Conservation (phyloP, 1,284 basidiomycete species). For the Anthracocystis walkeri region DNA sequence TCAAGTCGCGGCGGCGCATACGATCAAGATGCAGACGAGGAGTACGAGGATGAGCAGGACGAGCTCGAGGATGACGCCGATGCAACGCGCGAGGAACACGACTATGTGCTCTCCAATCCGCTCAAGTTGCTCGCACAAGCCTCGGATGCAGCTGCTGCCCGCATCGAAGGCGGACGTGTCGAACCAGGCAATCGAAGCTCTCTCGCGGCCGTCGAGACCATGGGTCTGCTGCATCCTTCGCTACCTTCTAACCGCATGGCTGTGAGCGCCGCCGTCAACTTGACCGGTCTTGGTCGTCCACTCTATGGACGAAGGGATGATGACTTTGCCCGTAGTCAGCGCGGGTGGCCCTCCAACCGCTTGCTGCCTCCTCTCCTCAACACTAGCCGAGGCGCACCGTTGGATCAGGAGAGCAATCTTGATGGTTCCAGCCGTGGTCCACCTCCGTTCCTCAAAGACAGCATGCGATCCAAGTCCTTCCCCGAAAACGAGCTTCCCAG, state of each 20-base stretch:
- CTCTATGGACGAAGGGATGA: slow-evolving; percentile 41
- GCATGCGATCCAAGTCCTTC: slow-evolving; percentile 43
- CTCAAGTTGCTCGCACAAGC: slow-evolving; percentile 60
- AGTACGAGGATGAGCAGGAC: slow-evolving; percentile 56
- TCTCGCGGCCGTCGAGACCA: slow-evolving; percentile 52
- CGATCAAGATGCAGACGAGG: slow-evolving; percentile 52
- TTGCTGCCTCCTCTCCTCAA: slow-evolving; percentile 43
- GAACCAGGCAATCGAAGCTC: slow-evolving; percentile 40
- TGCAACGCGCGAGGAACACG: slow-evolving; percentile 49
- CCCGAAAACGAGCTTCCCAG: slow-evolving; percentile 46
- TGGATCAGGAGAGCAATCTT: slow-evolving; percentile 1
- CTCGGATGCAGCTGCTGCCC: slow-evolving; percentile 53
- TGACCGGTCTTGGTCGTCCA: slow-evolving; percentile 45
- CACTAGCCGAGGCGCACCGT: slow-evolving; percentile 6
- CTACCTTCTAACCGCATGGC: slow-evolving; percentile 47
- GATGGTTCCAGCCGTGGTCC: slow-evolving; percentile 13
- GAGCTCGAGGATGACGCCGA: slow-evolving; percentile 55
- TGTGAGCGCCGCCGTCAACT: slow-evolving; percentile 42
- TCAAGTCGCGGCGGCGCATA: slow-evolving; percentile 26
- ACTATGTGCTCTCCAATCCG: slow-evolving; percentile 59
- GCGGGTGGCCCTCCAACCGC: slow-evolving; percentile 40
- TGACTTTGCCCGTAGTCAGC: slow-evolving; percentile 18
- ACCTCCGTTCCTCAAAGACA: slow-evolving; percentile 40
- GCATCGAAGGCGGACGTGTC: slow-evolving; percentile 43
- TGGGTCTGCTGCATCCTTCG: slow-evolving; percentile 51